Evolutionary conservation across 2,329 filamentous ascomycete genomes (phyloP), one percentile per base, ranked within the genome.

Genomic region (Trichoderma harzianum): DNA sequence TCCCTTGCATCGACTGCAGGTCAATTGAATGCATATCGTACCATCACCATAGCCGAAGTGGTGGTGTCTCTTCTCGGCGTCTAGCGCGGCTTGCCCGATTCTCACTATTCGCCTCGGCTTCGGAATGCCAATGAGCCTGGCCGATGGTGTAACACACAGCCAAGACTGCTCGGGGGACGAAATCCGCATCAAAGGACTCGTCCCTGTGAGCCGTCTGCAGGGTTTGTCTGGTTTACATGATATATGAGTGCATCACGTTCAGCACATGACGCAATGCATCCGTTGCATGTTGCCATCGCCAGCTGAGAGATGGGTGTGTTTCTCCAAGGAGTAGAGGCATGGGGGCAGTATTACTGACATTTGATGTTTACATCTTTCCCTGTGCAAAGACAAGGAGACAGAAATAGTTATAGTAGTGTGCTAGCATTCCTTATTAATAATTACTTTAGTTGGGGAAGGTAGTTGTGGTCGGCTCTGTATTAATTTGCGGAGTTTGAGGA

Each of bases 181-280:
- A 28, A 32, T 51, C 36, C 39, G n/a, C 28, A 24, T 2, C 3
- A 6, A 21, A 7, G 3, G 57, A 1, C 30, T 34, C 28, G 32
- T 60, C 28, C 28, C 3, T 7, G 10, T 34, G 28, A 34, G 57
- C 18, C 16, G 32, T 26, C 10, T 30, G 32, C 21, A 39, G 32
- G 57, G 57, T 60, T 60, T 60, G 57, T 34, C 28, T 21, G 28
- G 57, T 14, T 60, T 12, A 32, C 32, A 60, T 36, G 51, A 26
- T 21, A 26, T 43, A 10, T 18, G 39, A 43, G 36, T 2, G 21
- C 26, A 32, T 58, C 7, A 12, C 30, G 8, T 18, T 32, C 5
- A 62, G 28, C 16, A 64, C 58, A 72, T 72, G 70, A 65, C 71
- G 71, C 71, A 53, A 72, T 72, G 58, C 71, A 70, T 47, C 69